Evolutionary conservation across 257 asterid genomes (phyloP), one percentile per base, ranked within the genome.

Genomic region (Gentiana dahurica): DNA sequence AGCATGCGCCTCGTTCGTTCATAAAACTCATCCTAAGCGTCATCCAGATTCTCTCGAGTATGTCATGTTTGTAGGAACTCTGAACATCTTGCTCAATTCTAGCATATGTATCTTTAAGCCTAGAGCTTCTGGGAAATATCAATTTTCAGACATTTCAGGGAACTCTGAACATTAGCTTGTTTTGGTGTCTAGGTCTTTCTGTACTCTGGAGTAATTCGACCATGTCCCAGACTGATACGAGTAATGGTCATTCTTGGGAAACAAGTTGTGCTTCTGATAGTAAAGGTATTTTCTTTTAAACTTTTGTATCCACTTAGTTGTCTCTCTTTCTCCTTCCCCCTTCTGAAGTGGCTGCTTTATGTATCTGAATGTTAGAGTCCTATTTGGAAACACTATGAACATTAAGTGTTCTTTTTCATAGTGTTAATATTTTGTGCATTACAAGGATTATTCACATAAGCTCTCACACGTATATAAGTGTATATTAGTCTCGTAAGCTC

Each of bases 1-100:
- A 78, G 68, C 71, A 52, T 50, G 68, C 86, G 68, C 84, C 95
- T 43, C 82, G 81, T 32, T 70, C 81, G 66, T 80, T 82, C 63
- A 77, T 72, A 56, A 79, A 85, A 68, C 89, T 85, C 64, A 77
- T 82, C 71, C 71, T 82, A 66, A 73, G 85, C 61, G 64, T 77
- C 68, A 73, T 85, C 64, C 76, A 73, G 77, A 83, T 74, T 75
- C 81, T 89, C 59, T 89, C 97, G 71, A 95, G 95, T 85, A 76
- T 58, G 4, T 61, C 41, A 61, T 58, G 46, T 51, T 49, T 32
- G 39, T 47, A 15, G 50, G 34, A 32, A n/a, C 24, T 48, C 46
- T 12, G 46, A 59, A 9, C 48, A 4, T 0, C 35, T 34, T 12
- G 34, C 50, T 34, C 34, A 24, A 51, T 53, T 50, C 33, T 59